Base-by-base conservation (phyloP, 2,329 filamentous ascomycete species). In the Bipolaris zeicola region DNA sequence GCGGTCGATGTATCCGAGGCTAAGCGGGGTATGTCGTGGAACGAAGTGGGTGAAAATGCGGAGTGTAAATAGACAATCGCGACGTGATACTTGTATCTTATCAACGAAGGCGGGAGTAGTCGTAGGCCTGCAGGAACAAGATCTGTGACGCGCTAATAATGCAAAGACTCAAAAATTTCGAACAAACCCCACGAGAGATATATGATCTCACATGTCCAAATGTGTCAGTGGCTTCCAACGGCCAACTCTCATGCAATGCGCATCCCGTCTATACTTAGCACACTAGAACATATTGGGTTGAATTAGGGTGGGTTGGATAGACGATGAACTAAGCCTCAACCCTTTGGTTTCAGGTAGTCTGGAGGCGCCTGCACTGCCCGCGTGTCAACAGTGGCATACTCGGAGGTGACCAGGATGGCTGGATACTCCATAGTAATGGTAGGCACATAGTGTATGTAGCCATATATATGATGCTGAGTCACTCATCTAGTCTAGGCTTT, bases 221-320 rank as follows among this genome's bases (percentile, higher is more conserved):
- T 63, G 54, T 48, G 47, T 47, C 31, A 62, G 55, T 70, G 66
- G 71, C 69, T 68, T 55, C 69, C 53, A 34, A 73, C 72, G 71
- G 66, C 72, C 72, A 68, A 68, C 61, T 61, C 63, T 60, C 36
- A 65, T 69, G 57, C 57, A 58, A 59, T 60, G 48, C 58, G 55
- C 72, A 75, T 76, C 74, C 71, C 67, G 57, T 50, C 72, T 74
- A 75, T 67, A 66, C 66, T 73, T 74, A 70, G 72, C 37, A 43
- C 39, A 46, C 44, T 55, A 50, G 22, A 36, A 45, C 57, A 61
- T 63, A 61, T 61, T 36, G 14, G 33, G 50, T 43, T 49, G 44
- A 34, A 18, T 44, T 55, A 67, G 52, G 60, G 65, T 50, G 52
- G 60, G 65, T 50, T 51, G 69, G 73, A 76, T 76, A 71, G 56